A percentile compares a stretch with the other conserved stretches of the same genome.
These are phyloP conservation scores for Rutstroemia sp. DNA, from an alignment of 2,329 filamentous ascomycete genomes.

Conservation along the genomic window DNA sequence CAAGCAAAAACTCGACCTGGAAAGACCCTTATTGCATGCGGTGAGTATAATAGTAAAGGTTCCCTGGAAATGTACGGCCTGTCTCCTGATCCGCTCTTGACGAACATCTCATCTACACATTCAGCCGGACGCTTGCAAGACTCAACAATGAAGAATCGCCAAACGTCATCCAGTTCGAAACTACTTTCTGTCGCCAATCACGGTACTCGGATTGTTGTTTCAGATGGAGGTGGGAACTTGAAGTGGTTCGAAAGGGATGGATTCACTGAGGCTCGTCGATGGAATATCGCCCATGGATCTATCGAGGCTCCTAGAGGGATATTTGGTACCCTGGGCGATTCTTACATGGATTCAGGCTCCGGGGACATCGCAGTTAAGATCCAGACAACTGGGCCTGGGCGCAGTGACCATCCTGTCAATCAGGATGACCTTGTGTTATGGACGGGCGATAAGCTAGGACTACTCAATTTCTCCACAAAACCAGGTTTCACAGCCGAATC, in stretches of 20 bases:
- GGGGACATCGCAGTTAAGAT: constrained; percentile 79
- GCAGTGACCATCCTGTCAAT: constrained; percentile 34
- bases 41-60: constrained; percentile 87
- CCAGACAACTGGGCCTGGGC: constrained; percentile 39
- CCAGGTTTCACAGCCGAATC: constrained; percentile 42
- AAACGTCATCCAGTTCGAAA: constrained; percentile 74
- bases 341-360: constrained; percentile 35
- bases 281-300: constrained; percentile 49
- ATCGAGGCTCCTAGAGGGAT: constrained; percentile 38
- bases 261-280: constrained; percentile 48
- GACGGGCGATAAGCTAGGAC: constrained; percentile 78
- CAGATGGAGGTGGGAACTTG: constrained; percentile 74
- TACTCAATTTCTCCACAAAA: constrained; percentile 55
- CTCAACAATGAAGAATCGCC: constrained; percentile 65
- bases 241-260: constrained; percentile 92
- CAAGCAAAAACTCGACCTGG: constrained; percentile 46
- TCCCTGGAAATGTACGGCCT: constrained; percentile 81
- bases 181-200: constrained; percentile 76
- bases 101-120: constrained; percentile 26
- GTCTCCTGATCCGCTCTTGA: constrained; percentile 27
- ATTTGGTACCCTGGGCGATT: constrained; percentile 39
- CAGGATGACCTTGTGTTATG: constrained; percentile 71
- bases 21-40: constrained; percentile 70
- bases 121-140: constrained; percentile 34
- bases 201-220: constrained; percentile 73